phyloP scores from a whole-genome alignment of 2,329 filamentous ascomycete species.

The Tolypocladium amazonense region DNA sequence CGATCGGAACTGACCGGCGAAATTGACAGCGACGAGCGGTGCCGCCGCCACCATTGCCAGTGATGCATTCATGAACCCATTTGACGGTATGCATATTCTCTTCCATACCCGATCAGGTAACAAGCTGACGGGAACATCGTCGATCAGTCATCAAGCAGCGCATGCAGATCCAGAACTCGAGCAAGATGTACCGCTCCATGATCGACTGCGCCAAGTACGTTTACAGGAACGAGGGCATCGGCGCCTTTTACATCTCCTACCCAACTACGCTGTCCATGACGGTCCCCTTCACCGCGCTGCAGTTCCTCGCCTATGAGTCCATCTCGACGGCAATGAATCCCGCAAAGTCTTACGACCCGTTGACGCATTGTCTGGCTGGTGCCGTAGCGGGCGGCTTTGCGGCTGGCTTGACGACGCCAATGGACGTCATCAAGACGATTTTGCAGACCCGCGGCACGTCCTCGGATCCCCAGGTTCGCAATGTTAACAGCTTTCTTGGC shows the following conservation, averaged over 20 bases:
- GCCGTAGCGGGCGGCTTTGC: constrained; percentile 89
- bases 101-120: not conserved
- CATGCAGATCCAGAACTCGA: constrained; percentile 97
- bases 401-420: constrained; percentile 84
- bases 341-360: constrained; percentile 72
- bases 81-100: constrained; percentile 62
- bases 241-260: constrained; percentile 96
- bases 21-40: constrained; percentile 71
- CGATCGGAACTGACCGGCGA: not conserved
- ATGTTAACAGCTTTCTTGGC: constrained; percentile 71
- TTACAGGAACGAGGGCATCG: constrained; percentile 76
- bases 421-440: constrained; percentile 98
- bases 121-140: not conserved
- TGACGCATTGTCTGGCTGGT: constrained; percentile 88
- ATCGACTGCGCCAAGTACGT: constrained; percentile 79
- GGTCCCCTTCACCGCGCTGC: constrained; percentile 90
- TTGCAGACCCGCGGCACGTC: constrained; percentile 86
- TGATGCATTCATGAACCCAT: constrained; percentile 98
- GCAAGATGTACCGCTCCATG: constrained; percentile 74
- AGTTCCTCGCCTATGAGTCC: constrained; percentile 96
- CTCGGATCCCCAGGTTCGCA: constrained; percentile 67
- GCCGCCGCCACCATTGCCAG: constrained; percentile 93
- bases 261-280: constrained; percentile 98
- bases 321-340: constrained; percentile 92
- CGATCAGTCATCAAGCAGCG: constrained; percentile 89